Conservation (phyloP, 2,329 filamentous ascomycete genomes). For the Fusarium solani-melongenae region DNA sequence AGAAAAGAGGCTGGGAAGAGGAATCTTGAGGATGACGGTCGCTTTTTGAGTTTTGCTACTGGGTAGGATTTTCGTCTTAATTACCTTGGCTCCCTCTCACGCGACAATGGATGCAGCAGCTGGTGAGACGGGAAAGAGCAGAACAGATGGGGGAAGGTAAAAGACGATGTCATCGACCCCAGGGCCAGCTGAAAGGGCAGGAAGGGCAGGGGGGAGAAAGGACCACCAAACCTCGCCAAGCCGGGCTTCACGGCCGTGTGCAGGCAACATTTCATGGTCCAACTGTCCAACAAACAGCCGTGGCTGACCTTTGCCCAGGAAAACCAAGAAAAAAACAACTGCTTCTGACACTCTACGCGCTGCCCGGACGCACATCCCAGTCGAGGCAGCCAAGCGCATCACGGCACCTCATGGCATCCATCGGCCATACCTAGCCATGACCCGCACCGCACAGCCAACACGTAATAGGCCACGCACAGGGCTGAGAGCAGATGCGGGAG, state of each 20-base stretch:
- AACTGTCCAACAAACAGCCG: not conserved
- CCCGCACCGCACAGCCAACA: slow-evolving; percentile 34
- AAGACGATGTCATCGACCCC: slow-evolving; percentile 27
- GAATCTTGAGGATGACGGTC: slow-evolving; percentile 9
- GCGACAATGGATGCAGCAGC: slow-evolving; percentile 21
- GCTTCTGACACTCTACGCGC: not conserved
- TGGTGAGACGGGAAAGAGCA: slow-evolving; percentile 11
- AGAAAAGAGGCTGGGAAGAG: not conserved
- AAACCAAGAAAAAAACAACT: slow-evolving; percentile 5
- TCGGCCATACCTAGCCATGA: slow-evolving; percentile 21
- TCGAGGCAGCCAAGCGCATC: slow-evolving; percentile 7
- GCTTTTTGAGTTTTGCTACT: not conserved
- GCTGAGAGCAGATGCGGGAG: slow-evolving; percentile 16
- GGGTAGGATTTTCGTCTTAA: not conserved
- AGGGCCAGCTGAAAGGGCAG: not conserved
- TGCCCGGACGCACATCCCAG: not conserved
- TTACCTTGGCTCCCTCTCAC: slow-evolving; percentile 30
- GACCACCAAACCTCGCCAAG: slow-evolving; percentile 28
- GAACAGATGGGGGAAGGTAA: not conserved
- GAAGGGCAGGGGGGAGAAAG: not conserved
- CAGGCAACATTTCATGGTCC: slow-evolving; percentile 9
- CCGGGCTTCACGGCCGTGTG: slow-evolving; percentile 29
- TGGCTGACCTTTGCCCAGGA: slow-evolving; percentile 1
- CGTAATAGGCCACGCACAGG: slow-evolving; percentile 34
- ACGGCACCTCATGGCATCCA: slow-evolving; percentile 11